Evolutionary conservation across 495 filamentous ascomycete species (phyloP).

Genomic region (Thermochaetoides thermophila): DNA sequence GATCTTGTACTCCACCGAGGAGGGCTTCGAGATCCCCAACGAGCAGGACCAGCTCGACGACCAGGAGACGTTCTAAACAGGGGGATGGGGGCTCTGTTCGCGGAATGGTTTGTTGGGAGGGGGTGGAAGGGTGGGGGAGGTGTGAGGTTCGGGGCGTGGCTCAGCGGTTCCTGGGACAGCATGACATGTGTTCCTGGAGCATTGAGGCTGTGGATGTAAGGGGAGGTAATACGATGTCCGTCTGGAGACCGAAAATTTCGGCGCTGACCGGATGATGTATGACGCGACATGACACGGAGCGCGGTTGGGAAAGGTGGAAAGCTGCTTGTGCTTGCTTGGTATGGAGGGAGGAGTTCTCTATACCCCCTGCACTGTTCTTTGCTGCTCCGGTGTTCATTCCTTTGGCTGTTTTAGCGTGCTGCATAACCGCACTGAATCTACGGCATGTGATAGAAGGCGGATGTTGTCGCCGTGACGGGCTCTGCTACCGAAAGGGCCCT

Average conservation of each 20-base stretch:
- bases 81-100: constrained; percentile 1
- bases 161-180: too few species aligned
- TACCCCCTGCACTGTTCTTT: constrained; percentile 13
- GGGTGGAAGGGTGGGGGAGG: neutral
- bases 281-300: constrained; percentile 7
- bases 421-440: too few species aligned
- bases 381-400: constrained; percentile 7
- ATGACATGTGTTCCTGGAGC: too few species aligned
- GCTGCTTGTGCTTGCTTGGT: constrained; percentile 7
- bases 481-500: too few species aligned
- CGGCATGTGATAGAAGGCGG: too few species aligned
- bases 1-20: constrained; percentile 95
- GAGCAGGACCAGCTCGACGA: constrained; percentile 50
- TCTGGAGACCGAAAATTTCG: constrained; percentile 1
- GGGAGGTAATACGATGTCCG: neutral
- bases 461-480: too few species aligned
- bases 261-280: constrained; percentile 7
- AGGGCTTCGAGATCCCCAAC: constrained; percentile 79
- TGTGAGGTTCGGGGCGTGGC: constrained; percentile 1
- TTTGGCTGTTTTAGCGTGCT: constrained; percentile 14
- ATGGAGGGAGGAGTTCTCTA: constrained; percentile 14
- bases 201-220: too few species aligned
- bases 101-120: too few species aligned
- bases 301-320: constrained; percentile 8
- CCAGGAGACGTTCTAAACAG: constrained; percentile 57